Base-by-base conservation (phyloP, 345 rosid genomes). In the Moringa oleifera region DNA sequence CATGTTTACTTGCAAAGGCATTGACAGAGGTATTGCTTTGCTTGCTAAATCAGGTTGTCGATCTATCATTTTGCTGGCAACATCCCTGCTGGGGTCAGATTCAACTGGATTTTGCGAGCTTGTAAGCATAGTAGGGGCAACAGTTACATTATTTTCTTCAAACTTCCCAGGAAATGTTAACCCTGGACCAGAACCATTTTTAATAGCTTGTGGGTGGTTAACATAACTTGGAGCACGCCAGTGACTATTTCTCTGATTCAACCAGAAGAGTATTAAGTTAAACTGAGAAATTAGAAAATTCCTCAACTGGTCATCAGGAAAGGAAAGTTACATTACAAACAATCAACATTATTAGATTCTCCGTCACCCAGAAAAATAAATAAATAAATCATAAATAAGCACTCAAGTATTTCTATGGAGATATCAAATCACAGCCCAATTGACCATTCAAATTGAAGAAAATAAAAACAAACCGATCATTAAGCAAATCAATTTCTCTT, bases 241-340 rank as follows among this genome's bases (percentile, higher is more conserved):
- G 61, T 94, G 99, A 75, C 88, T 94, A 70, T 88, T 94, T 75
- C 96, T 88, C 99, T 94, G 81, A 73, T 84, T 25, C 61, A 77
- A 67, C 55, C 23, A 57, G 23, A 28, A 60, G 24, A 55, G 20
- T 18, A 51, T 23, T 33, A 31, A 37, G 61, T 63, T 19, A 55
- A 23, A 33, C 36, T 50, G 16, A 66, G 25, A 64, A 16, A n/a
- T 58, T 49, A 33, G 1, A 41, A 11, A 3, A 28, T 28, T 28
- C 33, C 47, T 41, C 12, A 41, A 41, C 1, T 41, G 47, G 12
- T 41, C 12, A 56, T 36, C 57, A 46, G 10, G 31, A 28, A 47
- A 28, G 33, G 20, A 61, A 33, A 41, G 59, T 56, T 49, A 18
- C 28, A 20, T 4, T n/a, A 59, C 17, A 64, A 55, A 49, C 5